Conservation (phyloP, 2,329 filamentous ascomycete species). For the Cladosporium sp. region DNA sequence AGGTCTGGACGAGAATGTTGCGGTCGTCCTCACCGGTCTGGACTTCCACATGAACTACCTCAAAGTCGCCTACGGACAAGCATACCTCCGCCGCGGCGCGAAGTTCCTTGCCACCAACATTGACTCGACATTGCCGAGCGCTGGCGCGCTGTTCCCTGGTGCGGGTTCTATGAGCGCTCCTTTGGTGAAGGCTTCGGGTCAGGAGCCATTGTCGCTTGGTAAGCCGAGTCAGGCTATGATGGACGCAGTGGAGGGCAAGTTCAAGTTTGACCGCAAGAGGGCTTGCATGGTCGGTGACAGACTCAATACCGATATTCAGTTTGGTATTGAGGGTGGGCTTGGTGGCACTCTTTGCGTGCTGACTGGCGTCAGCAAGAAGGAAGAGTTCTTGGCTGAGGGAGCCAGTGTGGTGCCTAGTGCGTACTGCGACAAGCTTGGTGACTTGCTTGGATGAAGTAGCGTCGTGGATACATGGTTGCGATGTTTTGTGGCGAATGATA, state of each 20-base stretch:
- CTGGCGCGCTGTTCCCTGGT: constrained; percentile 81
- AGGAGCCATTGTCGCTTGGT: constrained; percentile 73
- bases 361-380: constrained; percentile 83
- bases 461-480: neutral
- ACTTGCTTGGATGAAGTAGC: constrained; percentile 52
- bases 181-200: constrained; percentile 58
- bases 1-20: constrained; percentile 82
- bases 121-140: constrained; percentile 82
- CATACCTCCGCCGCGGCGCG: constrained; percentile 79
- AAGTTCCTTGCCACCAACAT: constrained; percentile 89
- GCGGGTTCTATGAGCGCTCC: constrained; percentile 80
- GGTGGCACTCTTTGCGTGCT: constrained; percentile 88
- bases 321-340: constrained; percentile 84
- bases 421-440: constrained; percentile 80
- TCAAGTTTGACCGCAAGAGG: constrained; percentile 74
- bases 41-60: constrained; percentile 96
- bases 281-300: constrained; percentile 97
- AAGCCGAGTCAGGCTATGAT: constrained; percentile 99
- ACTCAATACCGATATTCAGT: constrained; percentile 91
- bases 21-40: constrained; percentile 80
- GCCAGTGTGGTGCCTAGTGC: constrained; percentile 69
- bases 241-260: constrained; percentile 96
- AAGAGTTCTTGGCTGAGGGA: constrained; percentile 69
- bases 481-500: neutral
- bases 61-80: constrained; percentile 78